These are phyloP conservation scores for Calonectria pteridis DNA, from an alignment of 2,329 filamentous ascomycete genomes.

Conservation along the genomic window DNA sequence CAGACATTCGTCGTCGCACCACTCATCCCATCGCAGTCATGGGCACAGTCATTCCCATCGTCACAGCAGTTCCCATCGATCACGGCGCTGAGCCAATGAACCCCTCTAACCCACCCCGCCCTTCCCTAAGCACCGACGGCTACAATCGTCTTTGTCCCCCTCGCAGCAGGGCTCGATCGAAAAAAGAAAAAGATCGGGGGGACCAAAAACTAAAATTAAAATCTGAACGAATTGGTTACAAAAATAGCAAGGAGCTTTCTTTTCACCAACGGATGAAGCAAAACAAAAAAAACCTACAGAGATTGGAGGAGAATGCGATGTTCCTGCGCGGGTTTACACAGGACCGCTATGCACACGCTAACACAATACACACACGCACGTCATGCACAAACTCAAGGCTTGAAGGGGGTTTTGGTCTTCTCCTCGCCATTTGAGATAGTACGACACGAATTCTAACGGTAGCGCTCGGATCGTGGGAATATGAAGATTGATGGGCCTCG, in stretches of 20 bases:
- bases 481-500: conserved; percentile 47
- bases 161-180: conserved; percentile 26
- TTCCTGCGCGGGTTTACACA: conserved; percentile 47
- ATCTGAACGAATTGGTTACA: conserved; percentile 33
- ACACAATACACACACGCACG: conserved; percentile 20
- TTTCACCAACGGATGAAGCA: conserved; percentile 19
- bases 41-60: conserved; percentile 57
- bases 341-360: conserved; percentile 38
- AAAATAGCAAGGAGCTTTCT: conserved; percentile 22
- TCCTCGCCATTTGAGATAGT: conserved; percentile 26
- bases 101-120: conserved; percentile 8
- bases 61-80: conserved; percentile 48
- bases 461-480: conserved; percentile 39
- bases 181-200: conserved; percentile 11
- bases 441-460: conserved; percentile 33
- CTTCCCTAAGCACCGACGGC: conserved; percentile 5
- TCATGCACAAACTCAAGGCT: conserved; percentile 18
- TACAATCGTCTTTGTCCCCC: conserved; percentile 4
- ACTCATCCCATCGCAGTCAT: conserved; percentile 51
- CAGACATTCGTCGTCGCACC: conserved; percentile 54
- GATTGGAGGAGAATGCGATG: conserved; percentile 26
- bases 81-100: conserved; percentile 37
- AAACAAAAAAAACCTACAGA: conserved; percentile 29
- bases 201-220: conserved; percentile 3
- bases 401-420: conserved; percentile 25